Conservation (phyloP, 768 basidiomycete species). For the Trametes meyenii region DNA sequence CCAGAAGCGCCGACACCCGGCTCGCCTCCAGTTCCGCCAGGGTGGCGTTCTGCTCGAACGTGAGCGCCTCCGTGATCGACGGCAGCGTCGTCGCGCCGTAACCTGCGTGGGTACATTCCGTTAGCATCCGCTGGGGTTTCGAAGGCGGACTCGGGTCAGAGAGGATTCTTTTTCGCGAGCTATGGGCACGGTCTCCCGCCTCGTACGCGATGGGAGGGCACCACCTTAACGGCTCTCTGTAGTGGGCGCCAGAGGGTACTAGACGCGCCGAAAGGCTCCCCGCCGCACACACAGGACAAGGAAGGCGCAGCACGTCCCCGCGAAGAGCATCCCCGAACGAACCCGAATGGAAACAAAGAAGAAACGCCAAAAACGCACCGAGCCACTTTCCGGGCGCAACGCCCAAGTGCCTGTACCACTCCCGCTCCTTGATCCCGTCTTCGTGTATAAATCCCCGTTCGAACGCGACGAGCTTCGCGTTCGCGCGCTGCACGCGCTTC, state of each 20-base stretch:
- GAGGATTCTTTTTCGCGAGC: too few species aligned
- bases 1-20: constrained; percentile 59
- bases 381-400: constrained; percentile 89
- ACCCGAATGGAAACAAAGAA: neutral
- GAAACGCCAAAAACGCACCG: constrained; percentile 49
- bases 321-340: neutral
- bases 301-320: neutral
- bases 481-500: constrained; percentile 58
- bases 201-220: neutral
- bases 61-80: constrained; percentile 75
- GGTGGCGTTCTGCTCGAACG: constrained; percentile 63
- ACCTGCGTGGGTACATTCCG: constrained; percentile 43
- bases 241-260: too few species aligned
- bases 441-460: constrained; percentile 82
- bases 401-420: constrained; percentile 86
- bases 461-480: constrained; percentile 69
- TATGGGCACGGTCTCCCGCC: too few species aligned
- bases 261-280: neutral
- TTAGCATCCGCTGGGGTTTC: neutral
- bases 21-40: constrained; percentile 62
- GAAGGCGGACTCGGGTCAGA: neutral
- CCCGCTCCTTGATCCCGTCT: constrained; percentile 73
- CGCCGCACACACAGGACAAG: too few species aligned
- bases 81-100: constrained; percentile 88
- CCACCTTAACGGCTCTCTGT: neutral